A percentile compares a stretch with the other conserved stretches of the same genome.
These are phyloP conservation scores for Rhodotorula glutinis DNA, from an alignment of 1,284 basidiomycete genomes.

Conservation along the genomic window DNA sequence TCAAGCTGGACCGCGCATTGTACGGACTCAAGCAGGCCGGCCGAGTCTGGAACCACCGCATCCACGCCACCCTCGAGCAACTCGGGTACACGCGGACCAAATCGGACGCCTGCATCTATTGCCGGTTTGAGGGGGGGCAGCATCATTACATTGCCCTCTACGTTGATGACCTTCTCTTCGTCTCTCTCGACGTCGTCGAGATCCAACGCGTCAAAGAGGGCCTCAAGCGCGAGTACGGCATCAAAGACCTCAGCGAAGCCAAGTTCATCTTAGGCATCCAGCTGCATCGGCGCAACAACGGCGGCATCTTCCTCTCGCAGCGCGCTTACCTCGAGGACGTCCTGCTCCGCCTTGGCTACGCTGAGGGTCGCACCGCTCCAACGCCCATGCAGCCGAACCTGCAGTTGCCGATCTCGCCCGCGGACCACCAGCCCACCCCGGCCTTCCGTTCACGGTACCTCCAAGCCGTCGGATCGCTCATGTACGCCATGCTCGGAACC, in stretches of 20 bases:
- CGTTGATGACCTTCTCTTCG: slow-evolving; percentile 48
- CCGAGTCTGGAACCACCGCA: slow-evolving; percentile 47
- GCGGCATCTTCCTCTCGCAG: no score
- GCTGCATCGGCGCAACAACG: no score
- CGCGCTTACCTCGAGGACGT: no score
- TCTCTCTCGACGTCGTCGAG: slow-evolving; percentile 30
- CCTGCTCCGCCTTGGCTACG: no score
- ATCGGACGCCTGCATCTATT: slow-evolving; percentile 43
- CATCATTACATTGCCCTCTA: slow-evolving; percentile 43
- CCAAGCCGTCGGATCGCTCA: no score
- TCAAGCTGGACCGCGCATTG: slow-evolving; percentile 35
- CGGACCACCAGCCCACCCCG: no score
- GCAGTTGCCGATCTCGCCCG: no score
- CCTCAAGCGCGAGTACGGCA: slow-evolving; percentile 27
- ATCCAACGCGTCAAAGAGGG: slow-evolving; percentile 42
- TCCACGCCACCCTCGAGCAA: slow-evolving; percentile 40
- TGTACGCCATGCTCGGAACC: no score
- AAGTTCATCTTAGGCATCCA: background rate
- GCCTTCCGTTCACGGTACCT: no score
- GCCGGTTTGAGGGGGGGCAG: background rate
- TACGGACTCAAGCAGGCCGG: slow-evolving; percentile 53
- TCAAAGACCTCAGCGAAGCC: no score
- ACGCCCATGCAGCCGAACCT: no score
- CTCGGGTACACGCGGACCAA: slow-evolving; percentile 42
- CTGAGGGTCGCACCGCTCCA: no score